These are phyloP conservation scores for Stephania japonica DNA, from an alignment of 164 flowering plant genomes.

Conservation along the genomic window DNA sequence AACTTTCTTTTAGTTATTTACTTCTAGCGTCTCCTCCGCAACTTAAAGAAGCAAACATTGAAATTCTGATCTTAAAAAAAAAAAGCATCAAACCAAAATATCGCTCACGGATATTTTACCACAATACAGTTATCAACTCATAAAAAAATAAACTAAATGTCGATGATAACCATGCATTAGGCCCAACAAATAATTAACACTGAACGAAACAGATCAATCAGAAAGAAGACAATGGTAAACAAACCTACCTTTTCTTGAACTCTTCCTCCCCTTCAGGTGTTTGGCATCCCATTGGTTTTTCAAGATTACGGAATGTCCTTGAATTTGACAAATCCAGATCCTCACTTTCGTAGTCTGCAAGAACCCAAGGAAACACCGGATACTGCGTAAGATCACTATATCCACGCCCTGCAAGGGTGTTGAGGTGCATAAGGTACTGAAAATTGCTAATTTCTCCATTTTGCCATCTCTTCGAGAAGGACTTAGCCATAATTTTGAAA, in stretches of 20 bases:
- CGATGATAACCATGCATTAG: too few relatives aligned
- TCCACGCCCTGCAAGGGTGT: constrained; percentile 98
- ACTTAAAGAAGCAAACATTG: too few relatives aligned
- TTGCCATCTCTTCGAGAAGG: constrained; percentile 99
- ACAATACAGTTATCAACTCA: too few relatives aligned
- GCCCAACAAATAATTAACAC: too few relatives aligned
- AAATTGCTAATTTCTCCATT: constrained; percentile 99
- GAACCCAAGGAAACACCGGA: constrained; percentile 99
- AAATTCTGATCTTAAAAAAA: too few relatives aligned
- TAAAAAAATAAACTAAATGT: too few relatives aligned
- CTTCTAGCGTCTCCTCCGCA: too few relatives aligned
- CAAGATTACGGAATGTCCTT: constrained; percentile 78
- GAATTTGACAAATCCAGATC: constrained; percentile 66
- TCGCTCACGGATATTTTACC: too few relatives aligned
- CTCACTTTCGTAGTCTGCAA: constrained; percentile 94
- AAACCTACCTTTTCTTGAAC: constrained; percentile 73
- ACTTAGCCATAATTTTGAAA: constrained; percentile 85
- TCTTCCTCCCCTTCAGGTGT: constrained; percentile 94
- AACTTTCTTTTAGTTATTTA: too few relatives aligned
- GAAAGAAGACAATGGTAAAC: neutral
- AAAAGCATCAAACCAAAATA: too few relatives aligned
- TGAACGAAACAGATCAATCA: neutral
- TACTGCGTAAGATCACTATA: constrained; percentile 98
- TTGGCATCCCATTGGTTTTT: constrained; percentile 99
- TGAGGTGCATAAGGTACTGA: constrained; percentile 98